Evolutionary conservation across 139 green algal genomes (phyloP).

Genomic region (Coelastrella sp.): DNA sequence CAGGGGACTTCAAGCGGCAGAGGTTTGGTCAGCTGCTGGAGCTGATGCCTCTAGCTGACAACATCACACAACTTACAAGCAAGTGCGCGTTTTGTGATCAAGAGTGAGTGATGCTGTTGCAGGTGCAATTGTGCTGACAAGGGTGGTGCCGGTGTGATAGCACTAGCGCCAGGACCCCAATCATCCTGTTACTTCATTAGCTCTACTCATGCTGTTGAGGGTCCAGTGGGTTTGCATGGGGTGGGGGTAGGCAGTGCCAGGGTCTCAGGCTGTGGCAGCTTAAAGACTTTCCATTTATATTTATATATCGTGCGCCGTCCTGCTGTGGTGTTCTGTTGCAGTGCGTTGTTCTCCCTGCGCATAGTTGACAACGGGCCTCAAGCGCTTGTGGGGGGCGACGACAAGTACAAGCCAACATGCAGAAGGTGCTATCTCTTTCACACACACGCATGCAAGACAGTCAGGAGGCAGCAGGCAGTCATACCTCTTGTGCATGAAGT

Average conservation of each 20-base stretch:
- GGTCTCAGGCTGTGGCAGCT: background rate
- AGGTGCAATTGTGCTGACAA: background rate
- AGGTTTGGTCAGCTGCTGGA: slow-evolving; percentile 63
- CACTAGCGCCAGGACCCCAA: background rate
- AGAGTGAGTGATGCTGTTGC: slow-evolving; percentile 8
- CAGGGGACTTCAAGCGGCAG: slow-evolving; percentile 37
- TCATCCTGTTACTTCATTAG: no score
- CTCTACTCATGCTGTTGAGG: no score
- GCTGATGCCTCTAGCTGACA: slow-evolving; percentile 80
- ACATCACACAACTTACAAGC: slow-evolving; percentile 76
- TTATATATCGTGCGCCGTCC: background rate
- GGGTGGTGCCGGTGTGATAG: background rate
- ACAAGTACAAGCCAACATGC: slow-evolving; percentile 49
- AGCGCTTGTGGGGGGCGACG: slow-evolving; percentile 48
- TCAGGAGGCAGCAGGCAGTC: no score
- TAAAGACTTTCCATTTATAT: background rate
- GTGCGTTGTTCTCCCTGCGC: slow-evolving; percentile 46
- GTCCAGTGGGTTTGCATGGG: background rate
- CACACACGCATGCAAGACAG: background rate
- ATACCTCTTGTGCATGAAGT: no score
- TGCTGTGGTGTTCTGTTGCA: background rate
- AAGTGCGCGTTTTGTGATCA: slow-evolving; percentile 71
- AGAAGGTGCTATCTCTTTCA: slow-evolving; percentile 39
- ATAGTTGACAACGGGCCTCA: slow-evolving; percentile 23
- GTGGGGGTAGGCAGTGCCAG: no score